Evolutionary conservation across 768 basidiomycete genomes (phyloP), one percentile per base, ranked within the genome.

Genomic region (Hydnum rufescens): DNA sequence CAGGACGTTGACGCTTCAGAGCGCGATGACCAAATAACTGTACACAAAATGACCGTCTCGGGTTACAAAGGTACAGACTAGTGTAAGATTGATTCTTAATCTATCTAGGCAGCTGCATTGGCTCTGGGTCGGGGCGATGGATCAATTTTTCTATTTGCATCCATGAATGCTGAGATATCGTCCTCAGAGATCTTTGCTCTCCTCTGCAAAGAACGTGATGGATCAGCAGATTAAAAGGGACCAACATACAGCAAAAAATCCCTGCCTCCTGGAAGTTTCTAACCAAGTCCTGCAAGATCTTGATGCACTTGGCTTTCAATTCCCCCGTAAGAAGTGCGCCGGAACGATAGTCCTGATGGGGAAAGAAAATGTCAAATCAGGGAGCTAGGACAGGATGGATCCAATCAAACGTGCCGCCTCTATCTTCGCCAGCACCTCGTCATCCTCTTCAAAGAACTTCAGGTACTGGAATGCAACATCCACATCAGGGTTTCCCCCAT

Each of bases 401-500:
- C 49, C 29, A 43, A 18, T 48, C 19, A 2, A 23, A 44, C 77
- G 55, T 58, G 89, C 92, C 68, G 77, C 75, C 30, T 79, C 85
- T 50, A 96, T 64, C 59, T 68, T 70, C 57, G 72, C 76, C 54
- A 95, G 70, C 67, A 86, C 82, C n/a, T 77, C 84, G 55, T 97
- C 95, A 59, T 95, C 86, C 1, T 96, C 92, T 63, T 95, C 68
- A 65, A 97, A 95, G 74, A 97, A 97, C 6, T 78, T 74, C 57
- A 99, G 64, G 64, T 95, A 99, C 66, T 96, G 92, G 65, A 88
- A 97, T 53, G 81, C 74, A 52, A 99, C 87, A 64, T 99, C 95
- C 19, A 97, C 89, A 51, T 96, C 89, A 0, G 89, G 79, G 64
- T 96, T 74, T 0, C 95, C 95, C 3, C 95, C 95, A 18, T 82